These are phyloP conservation scores for Entoloma clypeatum DNA, from an alignment of 1,284 basidiomycete species.

Conservation along the genomic window DNA sequence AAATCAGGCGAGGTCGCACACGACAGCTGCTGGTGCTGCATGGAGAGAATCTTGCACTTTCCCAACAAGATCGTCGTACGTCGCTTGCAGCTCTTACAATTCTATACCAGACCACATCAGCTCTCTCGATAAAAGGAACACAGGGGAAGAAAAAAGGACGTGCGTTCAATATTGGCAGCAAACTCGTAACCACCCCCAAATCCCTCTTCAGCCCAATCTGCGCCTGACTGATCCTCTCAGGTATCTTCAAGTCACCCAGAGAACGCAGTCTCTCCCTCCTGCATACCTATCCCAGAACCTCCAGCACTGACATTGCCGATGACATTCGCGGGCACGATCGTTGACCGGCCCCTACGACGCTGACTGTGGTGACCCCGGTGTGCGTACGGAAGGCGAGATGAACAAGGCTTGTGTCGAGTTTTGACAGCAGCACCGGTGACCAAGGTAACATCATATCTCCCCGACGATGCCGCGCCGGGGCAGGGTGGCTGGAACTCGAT, in stretches of 20 bases:
- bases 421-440: slow-evolving; percentile 4
- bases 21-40: slow-evolving; percentile 32
- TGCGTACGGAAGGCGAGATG: slow-evolving; percentile 19
- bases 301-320: neutral
- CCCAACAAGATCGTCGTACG: slow-evolving; percentile 49
- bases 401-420: slow-evolving; percentile 17
- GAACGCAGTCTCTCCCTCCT: slow-evolving; percentile 45
- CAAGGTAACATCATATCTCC: slow-evolving; percentile 14
- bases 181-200: slow-evolving; percentile 84
- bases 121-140: neutral
- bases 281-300: slow-evolving; percentile 8
- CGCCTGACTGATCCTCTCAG: slow-evolving; percentile 78
- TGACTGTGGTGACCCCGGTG: slow-evolving; percentile 48
- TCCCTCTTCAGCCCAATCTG: slow-evolving; percentile 79
- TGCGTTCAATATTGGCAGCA: slow-evolving; percentile 77
- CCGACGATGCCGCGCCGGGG: slow-evolving; percentile 27
- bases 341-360: slow-evolving; percentile 62
- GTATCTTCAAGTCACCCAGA: slow-evolving; percentile 80
- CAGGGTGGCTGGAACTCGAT: slow-evolving; percentile 71
- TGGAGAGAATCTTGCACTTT: slow-evolving; percentile 53
- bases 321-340: slow-evolving; percentile 33
- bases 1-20: slow-evolving; percentile 24
- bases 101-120: slow-evolving; percentile 34
- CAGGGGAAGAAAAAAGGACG: slow-evolving; percentile 39
- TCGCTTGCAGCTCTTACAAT: slow-evolving; percentile 62